Conservation (phyloP, 129 eudicot species). For the Deinandra increscens region DNA sequence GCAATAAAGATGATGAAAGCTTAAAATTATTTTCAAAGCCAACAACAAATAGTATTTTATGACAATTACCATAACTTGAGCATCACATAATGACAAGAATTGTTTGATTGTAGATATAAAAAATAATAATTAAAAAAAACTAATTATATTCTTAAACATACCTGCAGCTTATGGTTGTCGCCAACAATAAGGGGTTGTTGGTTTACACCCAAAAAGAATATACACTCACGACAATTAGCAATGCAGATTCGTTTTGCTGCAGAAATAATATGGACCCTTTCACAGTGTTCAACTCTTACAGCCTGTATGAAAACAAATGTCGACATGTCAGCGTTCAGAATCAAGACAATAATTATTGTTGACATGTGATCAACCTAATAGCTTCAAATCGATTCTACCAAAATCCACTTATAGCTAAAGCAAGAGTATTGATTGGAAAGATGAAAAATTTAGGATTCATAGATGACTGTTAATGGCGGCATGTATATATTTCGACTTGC, state of each 20-base stretch:
- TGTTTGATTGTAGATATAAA: not conserved
- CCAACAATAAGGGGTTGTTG: conserved; percentile 96
- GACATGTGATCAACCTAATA: conserved; percentile 3
- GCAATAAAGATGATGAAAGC: not conserved
- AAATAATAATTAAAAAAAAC: no score
- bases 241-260: conserved; percentile 90
- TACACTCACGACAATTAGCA: conserved; percentile 96
- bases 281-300: conserved; percentile 95
- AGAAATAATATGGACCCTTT: conserved; percentile 88
- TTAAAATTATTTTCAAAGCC: not conserved
- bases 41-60: not conserved
- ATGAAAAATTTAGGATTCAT: not conserved
- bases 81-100: not conserved
- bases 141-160: conserved; percentile 6
- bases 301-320: conserved; percentile 50
- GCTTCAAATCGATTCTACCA: not conserved
- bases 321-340: conserved; percentile 4
- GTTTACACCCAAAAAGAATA: conserved; percentile 92
- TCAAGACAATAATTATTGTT: not conserved
- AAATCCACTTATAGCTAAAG: conserved; percentile 7
- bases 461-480: not conserved
- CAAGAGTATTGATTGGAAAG: not conserved
- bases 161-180: conserved; percentile 98
- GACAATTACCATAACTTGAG: not conserved
- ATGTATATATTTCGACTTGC: not conserved